These are phyloP conservation scores for Dioscorea alata DNA, from an alignment of 106 monocot species.

Conservation along the genomic window DNA sequence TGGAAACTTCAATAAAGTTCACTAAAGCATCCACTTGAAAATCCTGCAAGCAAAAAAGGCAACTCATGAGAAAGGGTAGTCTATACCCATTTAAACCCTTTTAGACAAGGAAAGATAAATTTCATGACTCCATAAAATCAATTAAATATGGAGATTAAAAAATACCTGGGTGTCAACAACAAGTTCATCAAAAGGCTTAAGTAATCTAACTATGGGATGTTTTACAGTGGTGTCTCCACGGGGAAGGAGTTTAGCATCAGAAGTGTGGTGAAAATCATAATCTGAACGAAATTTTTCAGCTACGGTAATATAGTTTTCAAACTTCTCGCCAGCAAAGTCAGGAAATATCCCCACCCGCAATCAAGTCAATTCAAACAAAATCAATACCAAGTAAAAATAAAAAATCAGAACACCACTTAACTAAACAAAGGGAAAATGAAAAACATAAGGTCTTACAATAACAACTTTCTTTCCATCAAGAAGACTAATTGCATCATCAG, in stretches of 20 bases:
- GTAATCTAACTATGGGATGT: slow-evolving; percentile 38
- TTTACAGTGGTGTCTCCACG: slow-evolving; percentile 39
- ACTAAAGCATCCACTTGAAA: slow-evolving; percentile 28
- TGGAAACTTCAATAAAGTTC: slow-evolving; percentile 23
- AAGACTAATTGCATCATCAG: slow-evolving; percentile 31
- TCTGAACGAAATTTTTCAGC: slow-evolving; percentile 57
- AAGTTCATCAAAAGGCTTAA: slow-evolving; percentile 70
- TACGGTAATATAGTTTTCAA: slow-evolving; percentile 35
- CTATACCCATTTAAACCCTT: neutral
- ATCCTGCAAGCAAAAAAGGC: slow-evolving; percentile 17
- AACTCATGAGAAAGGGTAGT: neutral
- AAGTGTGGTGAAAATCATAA: slow-evolving; percentile 58
- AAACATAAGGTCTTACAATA: slow-evolving; percentile 29
- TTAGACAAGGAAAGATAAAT: neutral
- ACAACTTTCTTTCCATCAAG: slow-evolving; percentile 36
- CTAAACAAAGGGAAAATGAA: neutral
- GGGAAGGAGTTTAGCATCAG: slow-evolving; percentile 55
- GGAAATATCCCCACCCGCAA: slow-evolving; percentile 35
- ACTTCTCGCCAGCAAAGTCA: slow-evolving; percentile 47
- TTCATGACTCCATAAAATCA: neutral
- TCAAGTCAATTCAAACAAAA: neutral
- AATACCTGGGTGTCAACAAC: slow-evolving; percentile 34
- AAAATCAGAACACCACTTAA: too few relatives aligned
- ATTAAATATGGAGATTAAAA: neutral
- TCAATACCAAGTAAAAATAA: neutral